These are phyloP conservation scores for Kuraishia hungarica DNA, from an alignment of 805 yeast species.

Conservation along the genomic window DNA sequence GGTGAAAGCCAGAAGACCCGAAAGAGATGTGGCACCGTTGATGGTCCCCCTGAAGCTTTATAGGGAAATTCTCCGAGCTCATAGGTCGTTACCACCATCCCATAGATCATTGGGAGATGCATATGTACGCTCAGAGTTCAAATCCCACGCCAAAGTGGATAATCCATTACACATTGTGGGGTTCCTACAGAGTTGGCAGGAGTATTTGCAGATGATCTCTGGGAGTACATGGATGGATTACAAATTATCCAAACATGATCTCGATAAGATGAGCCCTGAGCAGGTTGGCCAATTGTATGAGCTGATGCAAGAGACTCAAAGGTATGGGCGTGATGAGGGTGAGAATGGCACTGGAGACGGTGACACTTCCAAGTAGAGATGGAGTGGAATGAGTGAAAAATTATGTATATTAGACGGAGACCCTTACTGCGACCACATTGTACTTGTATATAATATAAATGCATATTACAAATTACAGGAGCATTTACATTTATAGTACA, in stretches of 20 bases:
- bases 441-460: no score
- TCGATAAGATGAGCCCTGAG: constrained; percentile 84
- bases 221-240: constrained; percentile 60
- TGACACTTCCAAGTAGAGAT: background rate
- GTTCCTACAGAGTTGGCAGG: constrained; percentile 92
- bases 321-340: constrained; percentile 2
- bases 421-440: no score
- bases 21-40: constrained; percentile 32
- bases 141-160: constrained; percentile 70
- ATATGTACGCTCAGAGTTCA: constrained; percentile 85
- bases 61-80: constrained; percentile 77
- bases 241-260: constrained; percentile 49
- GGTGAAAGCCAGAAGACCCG: constrained; percentile 22
- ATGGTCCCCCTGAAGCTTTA: constrained; percentile 79
- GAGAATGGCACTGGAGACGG: background rate
- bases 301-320: constrained; percentile 65
- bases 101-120: constrained; percentile 79
- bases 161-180: constrained; percentile 94
- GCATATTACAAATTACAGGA: no score
- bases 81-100: constrained; percentile 53
- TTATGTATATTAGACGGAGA: no score
- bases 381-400: background rate
- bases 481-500: no score
- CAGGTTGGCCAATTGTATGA: constrained; percentile 80
- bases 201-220: constrained; percentile 52